Conservation (phyloP, 495 filamentous ascomycete genomes). For the Astrothelium subdiscretum region DNA sequence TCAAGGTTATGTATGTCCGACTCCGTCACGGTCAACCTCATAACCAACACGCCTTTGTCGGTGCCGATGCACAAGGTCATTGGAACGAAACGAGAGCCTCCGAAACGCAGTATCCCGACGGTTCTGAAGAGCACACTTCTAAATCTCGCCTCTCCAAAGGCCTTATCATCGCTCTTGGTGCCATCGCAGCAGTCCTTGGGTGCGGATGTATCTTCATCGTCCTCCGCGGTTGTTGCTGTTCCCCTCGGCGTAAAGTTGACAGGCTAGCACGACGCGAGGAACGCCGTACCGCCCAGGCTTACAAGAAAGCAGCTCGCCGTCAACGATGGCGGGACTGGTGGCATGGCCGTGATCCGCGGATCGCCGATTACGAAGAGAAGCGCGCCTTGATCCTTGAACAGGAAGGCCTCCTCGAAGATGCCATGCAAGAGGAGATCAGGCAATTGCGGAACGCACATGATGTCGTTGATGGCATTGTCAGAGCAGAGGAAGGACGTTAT, state of each 20-base stretch:
- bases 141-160: conserved; percentile 5
- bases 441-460: conserved; percentile 24
- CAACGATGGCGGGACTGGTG: conserved; percentile 22
- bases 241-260: conserved; percentile 20
- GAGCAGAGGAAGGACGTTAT: conserved; percentile 17
- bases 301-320: conserved; percentile 23
- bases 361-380: conserved; percentile 33
- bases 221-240: conserved; percentile 20
- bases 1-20: conserved; percentile 10
- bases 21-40: neutral
- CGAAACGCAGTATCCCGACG: neutral
- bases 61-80: neutral
- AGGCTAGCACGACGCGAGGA: conserved; percentile 27
- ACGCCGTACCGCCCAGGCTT: conserved; percentile 22
- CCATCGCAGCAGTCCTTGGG: conserved; percentile 13
- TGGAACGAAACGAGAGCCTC: neutral
- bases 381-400: conserved; percentile 26
- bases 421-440: conserved; percentile 33
- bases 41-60: neutral
- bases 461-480: conserved; percentile 22
- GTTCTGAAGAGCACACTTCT: neutral
- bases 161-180: conserved; percentile 14
- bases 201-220: conserved; percentile 8
- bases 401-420: conserved; percentile 28
- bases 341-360: conserved; percentile 13